Percentiles rank a stretch among this genome's conserved stretches.
phyloP scores from a whole-genome alignment of 352 stramenopile species.

The Aphanomyces astaci region DNA sequence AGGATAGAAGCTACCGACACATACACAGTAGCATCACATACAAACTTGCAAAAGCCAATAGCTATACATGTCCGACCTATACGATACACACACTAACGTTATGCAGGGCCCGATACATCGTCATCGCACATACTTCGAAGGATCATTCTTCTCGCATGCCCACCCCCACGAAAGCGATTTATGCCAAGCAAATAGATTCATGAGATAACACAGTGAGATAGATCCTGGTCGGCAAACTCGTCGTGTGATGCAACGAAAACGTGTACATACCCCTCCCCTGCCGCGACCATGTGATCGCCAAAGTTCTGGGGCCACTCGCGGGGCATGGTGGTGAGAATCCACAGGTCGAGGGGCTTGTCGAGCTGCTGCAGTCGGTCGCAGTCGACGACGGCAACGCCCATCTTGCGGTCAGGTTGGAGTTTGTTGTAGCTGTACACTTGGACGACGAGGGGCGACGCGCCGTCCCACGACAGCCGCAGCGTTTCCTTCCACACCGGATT shows the following conservation, averaged over 20 bases:
- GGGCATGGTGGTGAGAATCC: conserved; percentile 54
- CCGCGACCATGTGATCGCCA: conserved; percentile 72
- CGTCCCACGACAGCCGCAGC: conserved; percentile 75
- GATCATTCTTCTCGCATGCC: not conserved
- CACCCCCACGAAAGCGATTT: too few relatives aligned
- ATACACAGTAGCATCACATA: too few relatives aligned
- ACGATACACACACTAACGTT: too few relatives aligned
- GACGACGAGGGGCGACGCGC: conserved; percentile 46
- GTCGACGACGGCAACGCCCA: conserved; percentile 53
- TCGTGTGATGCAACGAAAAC: too few relatives aligned
- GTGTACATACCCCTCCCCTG: conserved; percentile 37
- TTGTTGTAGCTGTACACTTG: conserved; percentile 73
- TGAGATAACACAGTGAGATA: too few relatives aligned
- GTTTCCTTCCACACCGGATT: conserved; percentile 60
- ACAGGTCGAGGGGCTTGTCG: conserved; percentile 31
- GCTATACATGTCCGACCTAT: too few relatives aligned
- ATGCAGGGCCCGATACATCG: too few relatives aligned
- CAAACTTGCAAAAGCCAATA: too few relatives aligned
- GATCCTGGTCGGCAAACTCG: too few relatives aligned
- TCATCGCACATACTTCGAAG: too few relatives aligned
- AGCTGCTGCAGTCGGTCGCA: conserved; percentile 36
- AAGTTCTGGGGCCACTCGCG: conserved; percentile 68
- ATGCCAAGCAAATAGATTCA: too few relatives aligned
- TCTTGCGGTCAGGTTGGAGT: conserved; percentile 48
- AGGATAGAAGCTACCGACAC: too few relatives aligned